These are phyloP conservation scores for Penicillium concentricum DNA, from an alignment of 2,329 filamentous ascomycete species.

Conservation along the genomic window DNA sequence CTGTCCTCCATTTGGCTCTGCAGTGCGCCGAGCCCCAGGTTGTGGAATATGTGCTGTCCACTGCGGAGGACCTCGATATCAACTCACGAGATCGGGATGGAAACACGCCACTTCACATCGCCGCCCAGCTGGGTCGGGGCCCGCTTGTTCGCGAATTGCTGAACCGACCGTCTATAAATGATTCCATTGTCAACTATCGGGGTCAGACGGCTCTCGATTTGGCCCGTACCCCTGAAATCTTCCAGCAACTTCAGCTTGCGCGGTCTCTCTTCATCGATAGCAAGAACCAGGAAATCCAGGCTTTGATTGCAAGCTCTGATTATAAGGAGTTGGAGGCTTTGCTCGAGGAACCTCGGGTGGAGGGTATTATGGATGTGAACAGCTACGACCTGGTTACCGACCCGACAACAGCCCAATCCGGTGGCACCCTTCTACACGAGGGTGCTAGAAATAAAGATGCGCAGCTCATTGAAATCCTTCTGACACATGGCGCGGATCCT, in stretches of 20 bases:
- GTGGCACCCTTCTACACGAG: conserved; percentile 92
- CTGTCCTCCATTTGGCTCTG: conserved; percentile 86
- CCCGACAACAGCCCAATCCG: conserved; percentile 69
- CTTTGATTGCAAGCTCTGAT: conserved; percentile 68
- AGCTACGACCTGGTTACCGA: conserved; percentile 85
- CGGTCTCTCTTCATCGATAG: conserved; percentile 85
- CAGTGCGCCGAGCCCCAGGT: conserved; percentile 93
- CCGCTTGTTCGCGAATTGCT: conserved; percentile 80
- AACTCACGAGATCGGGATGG: conserved; percentile 91
- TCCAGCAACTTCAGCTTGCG: conserved; percentile 88
- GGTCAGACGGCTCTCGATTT: conserved; percentile 85
- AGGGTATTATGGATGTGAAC: conserved; percentile 88
- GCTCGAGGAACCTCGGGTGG: conserved; percentile 79
- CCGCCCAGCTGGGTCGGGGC: conserved; percentile 75
- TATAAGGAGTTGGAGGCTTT: conserved; percentile 77
- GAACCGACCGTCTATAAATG: conserved; percentile 80
- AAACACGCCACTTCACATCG: conserved; percentile 88
- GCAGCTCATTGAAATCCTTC: conserved; percentile 80
- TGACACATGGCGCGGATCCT: conserved; percentile 92
- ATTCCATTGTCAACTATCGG: conserved; percentile 79
- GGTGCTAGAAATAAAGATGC: conserved; percentile 85
- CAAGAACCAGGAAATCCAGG: conserved; percentile 81
- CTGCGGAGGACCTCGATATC: conserved; percentile 70
- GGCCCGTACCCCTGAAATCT: conserved; percentile 89
- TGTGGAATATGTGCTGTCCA: conserved; percentile 88